Conservation (phyloP, 139 green algal genomes). For the Choricystis sp. region DNA sequence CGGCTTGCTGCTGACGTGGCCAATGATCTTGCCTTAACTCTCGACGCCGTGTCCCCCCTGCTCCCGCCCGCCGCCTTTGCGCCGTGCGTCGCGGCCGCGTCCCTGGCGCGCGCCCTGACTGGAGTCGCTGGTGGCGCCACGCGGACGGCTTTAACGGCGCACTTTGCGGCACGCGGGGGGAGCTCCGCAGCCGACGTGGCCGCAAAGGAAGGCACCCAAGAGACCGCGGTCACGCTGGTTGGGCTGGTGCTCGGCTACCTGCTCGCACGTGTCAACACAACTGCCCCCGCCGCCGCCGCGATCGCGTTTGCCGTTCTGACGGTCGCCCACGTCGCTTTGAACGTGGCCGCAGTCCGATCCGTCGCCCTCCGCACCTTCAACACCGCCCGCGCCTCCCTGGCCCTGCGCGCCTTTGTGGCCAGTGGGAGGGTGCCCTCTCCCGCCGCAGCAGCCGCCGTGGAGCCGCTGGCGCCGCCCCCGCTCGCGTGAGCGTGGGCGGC, state of each 20-base stretch:
- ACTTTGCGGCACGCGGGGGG: conserved; percentile 44
- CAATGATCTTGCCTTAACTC: conserved; percentile 26
- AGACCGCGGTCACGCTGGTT: conserved; percentile 51
- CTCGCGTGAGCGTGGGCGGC: not conserved
- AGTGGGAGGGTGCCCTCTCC: not conserved
- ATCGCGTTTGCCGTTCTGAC: conserved; percentile 13
- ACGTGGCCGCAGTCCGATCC: conserved; percentile 54
- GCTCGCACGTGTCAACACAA: conserved; percentile 17
- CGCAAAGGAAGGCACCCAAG: conserved; percentile 57
- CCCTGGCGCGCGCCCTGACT: conserved; percentile 35
- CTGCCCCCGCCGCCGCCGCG: conserved; percentile 4
- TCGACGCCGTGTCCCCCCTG: conserved; percentile 6
- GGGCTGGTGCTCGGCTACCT: conserved; percentile 67
- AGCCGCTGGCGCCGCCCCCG: not conserved
- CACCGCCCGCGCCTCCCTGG: conserved; percentile 26
- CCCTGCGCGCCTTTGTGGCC: conserved; percentile 24
- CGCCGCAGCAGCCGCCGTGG: not conserved
- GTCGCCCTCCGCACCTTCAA: conserved; percentile 61
- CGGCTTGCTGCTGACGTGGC: conserved; percentile 46
- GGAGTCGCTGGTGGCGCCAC: conserved; percentile 60
- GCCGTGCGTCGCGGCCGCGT: conserved; percentile 45
- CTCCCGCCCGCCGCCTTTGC: conserved; percentile 36
- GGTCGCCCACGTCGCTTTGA: conserved; percentile 57
- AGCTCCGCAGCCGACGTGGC: conserved; percentile 68
- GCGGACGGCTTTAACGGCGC: conserved; percentile 63